Percentiles rank a stretch among this genome's conserved stretches.
phyloP scores from a whole-genome alignment of 495 filamentous ascomycete species.

The Neohortaea acidophila region DNA sequence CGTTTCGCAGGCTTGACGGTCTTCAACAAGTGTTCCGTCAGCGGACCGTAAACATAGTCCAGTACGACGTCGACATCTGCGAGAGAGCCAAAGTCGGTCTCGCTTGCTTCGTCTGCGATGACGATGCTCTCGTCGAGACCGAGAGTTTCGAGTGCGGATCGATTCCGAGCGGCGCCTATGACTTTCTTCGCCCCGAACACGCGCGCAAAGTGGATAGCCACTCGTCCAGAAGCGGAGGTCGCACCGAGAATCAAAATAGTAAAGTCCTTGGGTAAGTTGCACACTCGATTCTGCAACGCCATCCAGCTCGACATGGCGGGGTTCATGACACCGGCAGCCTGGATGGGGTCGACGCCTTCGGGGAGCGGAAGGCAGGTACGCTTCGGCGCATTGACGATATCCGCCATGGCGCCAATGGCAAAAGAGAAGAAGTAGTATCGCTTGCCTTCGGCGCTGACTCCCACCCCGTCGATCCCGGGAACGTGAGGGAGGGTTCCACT shows the following conservation, averaged over 20 bases:
- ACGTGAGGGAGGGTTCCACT: conserved; percentile 25
- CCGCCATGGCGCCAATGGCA: conserved; percentile 11
- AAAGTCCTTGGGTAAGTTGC: conserved; percentile 23
- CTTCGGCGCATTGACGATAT: conserved; percentile 7
- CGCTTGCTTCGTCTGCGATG: conserved; percentile 20
- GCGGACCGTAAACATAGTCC: conserved; percentile 22
- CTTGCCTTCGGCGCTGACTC: conserved; percentile 22
- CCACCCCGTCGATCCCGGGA: conserved; percentile 19
- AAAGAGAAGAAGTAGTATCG: conserved; percentile 28
- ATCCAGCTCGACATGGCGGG: conserved; percentile 33
- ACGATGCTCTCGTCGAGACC: conserved; percentile 29
- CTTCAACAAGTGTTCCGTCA: conserved; percentile 8
- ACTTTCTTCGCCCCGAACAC: conserved; percentile 29
- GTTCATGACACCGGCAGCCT: conserved; percentile 33
- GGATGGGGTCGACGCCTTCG: conserved; percentile 23
- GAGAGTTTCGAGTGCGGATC: conserved; percentile 22
- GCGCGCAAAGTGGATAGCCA: conserved; percentile 27
- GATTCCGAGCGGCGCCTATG: conserved; percentile 30
- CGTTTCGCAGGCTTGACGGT: conserved; percentile 10
- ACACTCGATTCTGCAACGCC: conserved; percentile 27
- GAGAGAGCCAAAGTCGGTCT: conserved; percentile 29
- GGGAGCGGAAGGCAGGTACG: conserved; percentile 2
- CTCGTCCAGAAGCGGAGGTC: conserved; percentile 29
- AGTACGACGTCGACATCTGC: conserved; percentile 22
- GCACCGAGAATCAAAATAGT: conserved; percentile 32